A percentile compares a stretch with the other conserved stretches of the same genome.
Evolutionary conservation across 805 yeast species (phyloP).

Genomic region (Yarrowia sp.): DNA sequence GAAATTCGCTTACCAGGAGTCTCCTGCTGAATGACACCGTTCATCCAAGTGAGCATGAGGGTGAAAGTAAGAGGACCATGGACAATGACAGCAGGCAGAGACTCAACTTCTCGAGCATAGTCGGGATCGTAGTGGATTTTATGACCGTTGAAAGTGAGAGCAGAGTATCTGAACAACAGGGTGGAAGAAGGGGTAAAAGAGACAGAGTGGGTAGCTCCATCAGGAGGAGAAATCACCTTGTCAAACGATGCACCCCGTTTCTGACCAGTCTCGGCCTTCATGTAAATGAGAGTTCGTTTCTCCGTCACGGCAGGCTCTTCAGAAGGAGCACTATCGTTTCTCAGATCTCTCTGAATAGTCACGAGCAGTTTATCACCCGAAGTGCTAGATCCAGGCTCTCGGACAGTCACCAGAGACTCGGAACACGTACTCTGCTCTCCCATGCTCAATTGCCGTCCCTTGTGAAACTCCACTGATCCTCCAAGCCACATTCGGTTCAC

Average conservation of each 20-base stretch:
- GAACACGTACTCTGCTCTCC: conserved; percentile 56
- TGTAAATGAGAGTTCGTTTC: conserved; percentile 65
- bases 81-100: conserved; percentile 65
- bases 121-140: conserved; percentile 73
- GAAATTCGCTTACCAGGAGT: conserved; percentile 43
- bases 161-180: conserved; percentile 68
- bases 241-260: conserved; percentile 42
- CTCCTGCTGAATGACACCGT: conserved; percentile 41
- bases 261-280: conserved; percentile 50
- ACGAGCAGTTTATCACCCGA: conserved; percentile 55
- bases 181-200: conserved; percentile 53
- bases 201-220: conserved; percentile 32
- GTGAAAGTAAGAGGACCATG: conserved; percentile 85
- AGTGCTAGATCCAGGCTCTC: conserved; percentile 40
- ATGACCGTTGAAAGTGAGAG: conserved; percentile 83
- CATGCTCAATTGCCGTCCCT: conserved; percentile 48
- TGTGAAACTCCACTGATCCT: conserved; percentile 61
- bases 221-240: conserved; percentile 41
- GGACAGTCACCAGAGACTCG: conserved; percentile 57
- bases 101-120: conserved; percentile 63
- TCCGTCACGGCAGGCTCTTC: conserved; percentile 54
- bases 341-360: conserved; percentile 60
- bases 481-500: conserved; percentile 80
- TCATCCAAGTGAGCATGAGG: conserved; percentile 62
- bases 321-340: conserved; percentile 43